Evolutionary conservation across 257 asterid genomes (phyloP).

Genomic region (Fraxinus americana): DNA sequence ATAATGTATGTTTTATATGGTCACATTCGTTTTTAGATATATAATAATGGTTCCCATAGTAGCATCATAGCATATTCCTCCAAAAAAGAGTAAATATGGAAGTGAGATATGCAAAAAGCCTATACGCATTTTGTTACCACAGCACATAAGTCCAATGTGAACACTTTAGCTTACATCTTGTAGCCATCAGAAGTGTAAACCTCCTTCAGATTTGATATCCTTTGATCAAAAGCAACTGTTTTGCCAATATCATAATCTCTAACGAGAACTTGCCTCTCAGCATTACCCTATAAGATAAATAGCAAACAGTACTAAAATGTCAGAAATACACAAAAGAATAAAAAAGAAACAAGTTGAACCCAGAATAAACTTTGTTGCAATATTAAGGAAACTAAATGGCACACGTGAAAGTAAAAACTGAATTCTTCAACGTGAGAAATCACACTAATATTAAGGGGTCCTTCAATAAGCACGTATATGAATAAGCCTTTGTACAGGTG

Average conservation of each 20-base stretch:
- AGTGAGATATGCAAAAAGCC: not conserved
- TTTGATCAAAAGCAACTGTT: constrained; percentile 71
- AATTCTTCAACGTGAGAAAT: constrained; percentile 15
- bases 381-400: constrained; percentile 8
- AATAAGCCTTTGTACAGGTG: constrained; percentile 15
- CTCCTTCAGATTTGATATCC: constrained; percentile 75
- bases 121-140: not conserved
- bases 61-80: not conserved
- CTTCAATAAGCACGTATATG: not conserved
- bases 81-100: not conserved
- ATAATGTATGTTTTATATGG: not conserved
- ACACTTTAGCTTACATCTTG: constrained; percentile 61
- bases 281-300: constrained; percentile 54
- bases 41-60: not conserved
- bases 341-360: constrained; percentile 17
- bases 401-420: constrained; percentile 15
- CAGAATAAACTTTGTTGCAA: constrained; percentile 3
- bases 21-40: not conserved
- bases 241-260: constrained; percentile 73
- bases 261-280: constrained; percentile 96
- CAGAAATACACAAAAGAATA: constrained; percentile 14
- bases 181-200: constrained; percentile 85
- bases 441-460: constrained; percentile 20
- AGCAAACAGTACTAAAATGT: constrained; percentile 9
- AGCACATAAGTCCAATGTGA: not conserved